Conservation (phyloP, 768 basidiomycete species). For the Suillus variegatus region DNA sequence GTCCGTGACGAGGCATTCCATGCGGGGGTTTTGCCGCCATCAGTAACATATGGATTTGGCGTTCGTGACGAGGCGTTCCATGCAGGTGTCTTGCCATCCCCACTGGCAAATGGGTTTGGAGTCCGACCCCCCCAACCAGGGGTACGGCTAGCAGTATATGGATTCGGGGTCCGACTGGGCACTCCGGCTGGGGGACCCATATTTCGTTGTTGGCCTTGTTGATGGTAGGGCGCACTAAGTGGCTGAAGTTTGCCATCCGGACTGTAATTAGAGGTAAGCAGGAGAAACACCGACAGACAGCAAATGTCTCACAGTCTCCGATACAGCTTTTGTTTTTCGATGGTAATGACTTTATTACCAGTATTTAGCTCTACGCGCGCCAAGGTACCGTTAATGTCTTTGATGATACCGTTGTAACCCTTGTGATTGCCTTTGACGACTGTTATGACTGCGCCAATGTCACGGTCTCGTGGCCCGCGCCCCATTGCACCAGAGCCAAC, state of each 20-base stretch:
- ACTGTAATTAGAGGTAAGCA: constrained; percentile 34
- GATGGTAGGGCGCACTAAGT: constrained; percentile 42
- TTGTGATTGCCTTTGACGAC: constrained; percentile 89
- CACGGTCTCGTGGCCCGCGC: constrained; percentile 78
- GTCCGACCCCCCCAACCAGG: constrained; percentile 53
- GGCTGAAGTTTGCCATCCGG: constrained; percentile 56
- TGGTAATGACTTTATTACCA: constrained; percentile 85
- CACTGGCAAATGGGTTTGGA: constrained; percentile 64
- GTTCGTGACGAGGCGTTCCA: constrained; percentile 67
- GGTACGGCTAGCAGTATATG: constrained; percentile 40
- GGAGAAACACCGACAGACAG: not conserved
- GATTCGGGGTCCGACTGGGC: constrained; percentile 44
- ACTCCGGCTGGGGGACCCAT: constrained; percentile 39
- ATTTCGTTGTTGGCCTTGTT: constrained; percentile 25
- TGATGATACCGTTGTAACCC: constrained; percentile 88
- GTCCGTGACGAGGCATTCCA: constrained; percentile 64
- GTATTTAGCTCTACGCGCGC: constrained; percentile 91
- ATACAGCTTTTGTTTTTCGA: constrained; percentile 78
- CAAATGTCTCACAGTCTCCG: constrained; percentile 63
- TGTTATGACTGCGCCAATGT: constrained; percentile 77
- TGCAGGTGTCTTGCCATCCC: constrained; percentile 59
- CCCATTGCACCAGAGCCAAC: constrained; percentile 77
- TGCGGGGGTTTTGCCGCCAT: constrained; percentile 68
- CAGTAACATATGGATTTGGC: constrained; percentile 64
- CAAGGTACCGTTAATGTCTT: constrained; percentile 87